phyloP scores from a whole-genome alignment of 2,329 filamentous ascomycete genomes.

The Raffaelea deltoideospora region DNA sequence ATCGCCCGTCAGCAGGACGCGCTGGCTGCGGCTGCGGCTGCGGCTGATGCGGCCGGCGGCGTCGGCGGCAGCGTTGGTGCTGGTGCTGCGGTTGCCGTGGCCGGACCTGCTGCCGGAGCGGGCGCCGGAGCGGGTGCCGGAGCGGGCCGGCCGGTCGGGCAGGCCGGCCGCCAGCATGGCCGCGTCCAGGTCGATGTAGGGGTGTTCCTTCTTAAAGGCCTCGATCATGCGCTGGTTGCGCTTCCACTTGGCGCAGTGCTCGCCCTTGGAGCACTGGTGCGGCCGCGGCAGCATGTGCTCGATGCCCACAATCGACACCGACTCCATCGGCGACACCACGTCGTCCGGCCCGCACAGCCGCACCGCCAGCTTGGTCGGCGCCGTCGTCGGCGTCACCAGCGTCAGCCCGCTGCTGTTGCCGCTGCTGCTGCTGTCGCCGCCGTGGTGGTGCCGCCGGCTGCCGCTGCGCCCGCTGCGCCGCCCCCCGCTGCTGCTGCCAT shows the following conservation, averaged over 20 bases:
- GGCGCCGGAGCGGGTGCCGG: no score
- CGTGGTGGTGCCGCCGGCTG: not conserved
- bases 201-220: slow-evolving; percentile 60
- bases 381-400: not conserved
- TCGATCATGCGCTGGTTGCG: slow-evolving; percentile 67
- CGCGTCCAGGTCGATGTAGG: slow-evolving; percentile 43
- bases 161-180: no score
- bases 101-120: no score
- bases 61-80: no score
- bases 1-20: slow-evolving; percentile 66
- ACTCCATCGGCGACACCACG: slow-evolving; percentile 62
- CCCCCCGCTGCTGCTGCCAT: slow-evolving; percentile 6
- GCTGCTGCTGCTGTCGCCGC: slow-evolving; percentile 11
- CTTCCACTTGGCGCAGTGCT: slow-evolving; percentile 68
- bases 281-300: slow-evolving; percentile 77
- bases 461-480: slow-evolving; percentile 29
- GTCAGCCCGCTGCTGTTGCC: slow-evolving; percentile 18
- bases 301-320: slow-evolving; percentile 81
- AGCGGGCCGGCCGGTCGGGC: no score
- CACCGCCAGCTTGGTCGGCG: no score
- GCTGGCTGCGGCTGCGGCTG: slow-evolving; percentile 27
- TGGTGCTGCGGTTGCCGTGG: no score
- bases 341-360: slow-evolving; percentile 36
- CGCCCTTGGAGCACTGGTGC: slow-evolving; percentile 74
- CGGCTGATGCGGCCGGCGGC: not conserved